These are phyloP conservation scores for Cylindrotheca fusiformis DNA, from an alignment of 108 stramenopile species.

Conservation along the genomic window DNA sequence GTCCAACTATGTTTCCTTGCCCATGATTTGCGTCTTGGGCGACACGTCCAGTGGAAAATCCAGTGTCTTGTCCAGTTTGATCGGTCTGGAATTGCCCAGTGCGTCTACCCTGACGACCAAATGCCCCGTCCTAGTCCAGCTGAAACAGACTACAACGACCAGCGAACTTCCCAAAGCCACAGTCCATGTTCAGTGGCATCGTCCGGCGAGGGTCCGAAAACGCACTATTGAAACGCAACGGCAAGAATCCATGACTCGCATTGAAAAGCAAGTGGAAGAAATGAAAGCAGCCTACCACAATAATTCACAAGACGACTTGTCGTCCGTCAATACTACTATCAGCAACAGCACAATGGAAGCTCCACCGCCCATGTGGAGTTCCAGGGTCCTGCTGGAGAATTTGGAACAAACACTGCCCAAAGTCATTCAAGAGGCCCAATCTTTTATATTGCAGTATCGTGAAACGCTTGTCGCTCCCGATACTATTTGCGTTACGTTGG, in stretches of 20 bases:
- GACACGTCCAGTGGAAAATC: constrained; percentile 68
- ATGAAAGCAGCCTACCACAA: too few species aligned
- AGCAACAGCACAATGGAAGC: neutral
- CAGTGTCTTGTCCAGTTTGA: constrained; percentile 39
- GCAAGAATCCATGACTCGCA: neutral
- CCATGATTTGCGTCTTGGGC: constrained; percentile 68
- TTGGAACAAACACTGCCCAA: constrained; percentile 18
- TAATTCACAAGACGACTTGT: neutral
- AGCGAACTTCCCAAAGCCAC: constrained; percentile 20
- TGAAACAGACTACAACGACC: constrained; percentile 9
- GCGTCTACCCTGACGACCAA: constrained; percentile 52
- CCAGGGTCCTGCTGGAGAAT: constrained; percentile 5
- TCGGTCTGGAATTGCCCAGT: constrained; percentile 57
- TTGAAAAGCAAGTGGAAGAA: constrained; percentile 31
- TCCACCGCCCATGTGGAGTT: constrained; percentile 17
- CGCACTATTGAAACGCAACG: neutral
- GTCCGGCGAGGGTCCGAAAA: neutral
- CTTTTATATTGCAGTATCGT: constrained; percentile 42
- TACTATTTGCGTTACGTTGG: constrained; percentile 41
- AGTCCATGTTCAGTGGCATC: constrained; percentile 46
- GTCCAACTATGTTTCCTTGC: constrained; percentile 25
- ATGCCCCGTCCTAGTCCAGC: constrained; percentile 33
- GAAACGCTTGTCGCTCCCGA: constrained; percentile 37
- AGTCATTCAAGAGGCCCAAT: constrained; percentile 48
- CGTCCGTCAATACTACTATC: constrained; percentile 22